Evolutionary conservation across 305 asterid species (phyloP).

Genomic region (Solanum hybrid): DNA sequence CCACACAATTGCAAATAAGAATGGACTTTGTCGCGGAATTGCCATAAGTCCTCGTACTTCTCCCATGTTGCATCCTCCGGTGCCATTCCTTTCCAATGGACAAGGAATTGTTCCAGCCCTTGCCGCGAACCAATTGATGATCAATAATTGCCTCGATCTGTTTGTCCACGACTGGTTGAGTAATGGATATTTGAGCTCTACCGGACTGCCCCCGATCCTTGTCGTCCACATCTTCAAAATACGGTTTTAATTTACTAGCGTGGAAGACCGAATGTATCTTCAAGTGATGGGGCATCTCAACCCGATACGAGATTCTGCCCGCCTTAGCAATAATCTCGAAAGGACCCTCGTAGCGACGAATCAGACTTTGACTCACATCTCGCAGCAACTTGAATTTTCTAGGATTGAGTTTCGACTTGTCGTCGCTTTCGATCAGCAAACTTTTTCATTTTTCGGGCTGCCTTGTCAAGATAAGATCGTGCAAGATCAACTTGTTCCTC

Average conservation of each 20-base stretch:
- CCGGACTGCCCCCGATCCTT: neutral
- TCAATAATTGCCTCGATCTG: neutral
- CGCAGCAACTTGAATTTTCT: neutral
- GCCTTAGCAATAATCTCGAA: neutral
- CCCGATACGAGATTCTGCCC: neutral
- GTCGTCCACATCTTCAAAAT: no score
- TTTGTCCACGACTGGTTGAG: neutral
- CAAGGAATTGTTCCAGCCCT: neutral
- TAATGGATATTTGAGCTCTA: neutral
- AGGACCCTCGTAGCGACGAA: neutral
- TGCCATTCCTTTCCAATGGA: neutral
- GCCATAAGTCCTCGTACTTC: neutral
- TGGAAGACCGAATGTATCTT: neutral
- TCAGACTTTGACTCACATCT: neutral
- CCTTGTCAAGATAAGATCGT: neutral
- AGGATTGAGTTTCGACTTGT: neutral
- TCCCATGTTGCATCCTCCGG: neutral
- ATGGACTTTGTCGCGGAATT: neutral
- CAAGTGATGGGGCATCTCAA: neutral
- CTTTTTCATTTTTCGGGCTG: neutral
- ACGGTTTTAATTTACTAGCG: no score
- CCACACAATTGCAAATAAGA: neutral
- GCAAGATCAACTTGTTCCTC: neutral
- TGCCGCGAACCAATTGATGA: neutral
- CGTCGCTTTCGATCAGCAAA: neutral